Percentiles rank a stretch among this genome's conserved stretches.
Evolutionary conservation across 2,329 filamentous ascomycete genomes (phyloP).

Genomic region (Penicillium vulpinum): DNA sequence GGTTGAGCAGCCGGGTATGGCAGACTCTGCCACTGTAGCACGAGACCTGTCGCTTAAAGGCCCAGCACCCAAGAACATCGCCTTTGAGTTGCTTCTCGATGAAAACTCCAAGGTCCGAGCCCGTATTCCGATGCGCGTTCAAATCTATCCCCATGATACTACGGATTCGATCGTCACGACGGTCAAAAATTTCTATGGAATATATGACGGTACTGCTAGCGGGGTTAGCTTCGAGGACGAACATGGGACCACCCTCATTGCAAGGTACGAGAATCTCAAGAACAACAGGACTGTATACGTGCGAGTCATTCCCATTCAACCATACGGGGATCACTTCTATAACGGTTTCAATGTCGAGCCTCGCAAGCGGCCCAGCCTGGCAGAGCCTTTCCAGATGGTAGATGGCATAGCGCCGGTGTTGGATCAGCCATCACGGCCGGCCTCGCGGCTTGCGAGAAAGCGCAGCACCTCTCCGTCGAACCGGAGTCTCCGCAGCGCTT

Average conservation of each 20-base stretch:
- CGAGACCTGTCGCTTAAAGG: slow-evolving; percentile 41
- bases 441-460: slow-evolving; percentile 69
- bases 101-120: slow-evolving; percentile 59
- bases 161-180: slow-evolving; percentile 98
- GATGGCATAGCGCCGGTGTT: slow-evolving; percentile 52
- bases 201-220: slow-evolving; percentile 77
- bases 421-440: slow-evolving; percentile 65
- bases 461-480: slow-evolving; percentile 76
- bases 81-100: slow-evolving; percentile 63
- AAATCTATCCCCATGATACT: slow-evolving; percentile 93
- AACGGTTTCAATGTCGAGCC: slow-evolving; percentile 52
- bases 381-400: slow-evolving; percentile 65
- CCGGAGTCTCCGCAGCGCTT: slow-evolving; percentile 74
- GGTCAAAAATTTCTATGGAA: slow-evolving; percentile 97
- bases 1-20: slow-evolving; percentile 33
- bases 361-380: slow-evolving; percentile 60
- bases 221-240: slow-evolving; percentile 96
- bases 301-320: slow-evolving; percentile 67
- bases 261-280: slow-evolving; percentile 91
- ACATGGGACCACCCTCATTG: slow-evolving; percentile 85
- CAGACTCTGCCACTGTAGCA: slow-evolving; percentile 24
- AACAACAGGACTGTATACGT: slow-evolving; percentile 94
- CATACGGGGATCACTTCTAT: slow-evolving; percentile 50
- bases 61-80: slow-evolving; percentile 58
- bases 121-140: slow-evolving; percentile 66